These are phyloP conservation scores for Podaxis sp. DNA, from an alignment of 768 basidiomycete species.

Conservation along the genomic window DNA sequence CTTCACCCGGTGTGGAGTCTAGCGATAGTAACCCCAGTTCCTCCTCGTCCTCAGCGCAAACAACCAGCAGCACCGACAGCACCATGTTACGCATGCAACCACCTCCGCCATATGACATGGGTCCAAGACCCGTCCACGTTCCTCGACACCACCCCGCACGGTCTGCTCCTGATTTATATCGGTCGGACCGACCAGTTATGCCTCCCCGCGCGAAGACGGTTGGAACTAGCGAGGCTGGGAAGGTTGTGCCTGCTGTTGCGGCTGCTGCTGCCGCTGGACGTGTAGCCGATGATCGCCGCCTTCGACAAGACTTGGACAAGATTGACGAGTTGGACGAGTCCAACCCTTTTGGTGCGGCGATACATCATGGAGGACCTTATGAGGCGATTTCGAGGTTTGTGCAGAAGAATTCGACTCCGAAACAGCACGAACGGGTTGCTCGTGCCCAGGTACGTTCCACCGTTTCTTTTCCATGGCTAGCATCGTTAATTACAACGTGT, in stretches of 20 bases:
- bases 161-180: slow-evolving; percentile 8
- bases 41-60: neutral
- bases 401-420: slow-evolving; percentile 22
- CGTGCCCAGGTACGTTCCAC: neutral
- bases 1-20: neutral
- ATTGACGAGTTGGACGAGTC: slow-evolving; percentile 81
- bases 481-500: neutral
- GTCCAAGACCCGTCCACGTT: neutral
- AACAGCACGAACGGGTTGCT: neutral
- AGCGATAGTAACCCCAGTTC: neutral
- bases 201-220: slow-evolving; percentile 24
- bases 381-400: slow-evolving; percentile 49
- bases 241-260: slow-evolving; percentile 4
- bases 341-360: slow-evolving; percentile 58
- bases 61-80: neutral
- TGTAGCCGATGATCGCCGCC: slow-evolving; percentile 14
- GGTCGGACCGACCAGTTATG: slow-evolving; percentile 19
- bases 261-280: slow-evolving; percentile 16
- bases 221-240: slow-evolving; percentile 19
- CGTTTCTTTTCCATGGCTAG: no score
- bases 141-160: neutral
- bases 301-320: slow-evolving; percentile 49
- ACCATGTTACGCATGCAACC: neutral
- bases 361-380: slow-evolving; percentile 78
- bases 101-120: neutral